A percentile compares a stretch with the other conserved stretches of the same genome.
Evolutionary conservation across 306 rosid genomes (phyloP).

Genomic region (Castanea sativa): DNA sequence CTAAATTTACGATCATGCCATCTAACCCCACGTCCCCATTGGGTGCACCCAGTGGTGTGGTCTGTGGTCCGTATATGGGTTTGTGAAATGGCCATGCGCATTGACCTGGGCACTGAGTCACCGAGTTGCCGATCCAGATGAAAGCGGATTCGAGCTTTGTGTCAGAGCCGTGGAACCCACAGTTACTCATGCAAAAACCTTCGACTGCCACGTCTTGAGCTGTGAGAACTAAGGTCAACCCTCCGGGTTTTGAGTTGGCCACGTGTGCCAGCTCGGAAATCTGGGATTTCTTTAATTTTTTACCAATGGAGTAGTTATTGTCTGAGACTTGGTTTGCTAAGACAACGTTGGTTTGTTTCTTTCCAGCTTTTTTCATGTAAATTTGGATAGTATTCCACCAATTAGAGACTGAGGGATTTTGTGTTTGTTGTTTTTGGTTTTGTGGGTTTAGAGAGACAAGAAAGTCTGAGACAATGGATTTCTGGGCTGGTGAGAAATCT

Average conservation of each 20-base stretch:
- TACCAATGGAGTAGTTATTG: conserved; percentile 24
- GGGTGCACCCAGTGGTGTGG: conserved; percentile 29
- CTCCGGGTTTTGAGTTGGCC: conserved; percentile 5
- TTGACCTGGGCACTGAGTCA: conserved; percentile 36
- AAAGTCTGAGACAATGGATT: conserved; percentile 27
- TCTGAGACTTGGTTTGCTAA: conserved; percentile 21
- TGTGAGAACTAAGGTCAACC: conserved; percentile 25
- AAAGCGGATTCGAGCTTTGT: background rate
- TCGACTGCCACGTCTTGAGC: conserved; percentile 34
- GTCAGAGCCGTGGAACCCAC: conserved; percentile 33
- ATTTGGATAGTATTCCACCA: conserved; percentile 38
- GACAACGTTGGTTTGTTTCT: conserved; percentile 1
- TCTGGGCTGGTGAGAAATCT: conserved; percentile 18
- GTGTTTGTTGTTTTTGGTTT: background rate
- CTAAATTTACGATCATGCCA: conserved; percentile 38
- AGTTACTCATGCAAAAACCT: conserved; percentile 40
- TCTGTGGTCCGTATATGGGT: conserved; percentile 43
- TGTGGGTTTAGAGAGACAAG: conserved; percentile 22
- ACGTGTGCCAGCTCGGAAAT: conserved; percentile 16
- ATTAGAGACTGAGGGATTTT: conserved; percentile 9
- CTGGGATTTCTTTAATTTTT: conserved; percentile 13
- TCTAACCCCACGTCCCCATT: conserved; percentile 40
- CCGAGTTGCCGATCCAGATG: conserved; percentile 41
- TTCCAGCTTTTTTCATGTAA: conserved; percentile 29
- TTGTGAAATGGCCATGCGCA: conserved; percentile 45